Base-by-base conservation (phyloP, 352 stramenopile genomes). In the Phytopythium vexans region DNA sequence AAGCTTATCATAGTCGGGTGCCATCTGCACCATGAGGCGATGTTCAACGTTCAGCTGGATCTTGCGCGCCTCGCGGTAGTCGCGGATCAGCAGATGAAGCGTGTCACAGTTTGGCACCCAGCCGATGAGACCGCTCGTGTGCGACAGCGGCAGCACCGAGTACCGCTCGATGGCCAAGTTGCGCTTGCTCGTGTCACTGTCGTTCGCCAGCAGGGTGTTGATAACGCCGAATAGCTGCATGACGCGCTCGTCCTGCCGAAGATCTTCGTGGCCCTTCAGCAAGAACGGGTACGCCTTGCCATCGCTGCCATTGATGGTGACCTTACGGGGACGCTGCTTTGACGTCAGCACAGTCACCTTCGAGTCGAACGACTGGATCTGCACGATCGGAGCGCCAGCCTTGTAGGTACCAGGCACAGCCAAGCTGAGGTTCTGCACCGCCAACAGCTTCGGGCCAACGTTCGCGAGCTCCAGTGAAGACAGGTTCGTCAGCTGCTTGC, bases 211-310 rank as follows among this genome's bases (percentile, higher is more conserved):
- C 51, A 99, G 82, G 12, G 96, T 98, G 87, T 99, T 99, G 45
- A 99, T 98, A 31, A 99, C 86, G 10, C 97, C 98, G 67, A 99
- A 99, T 11, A 99, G 81, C 77, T 99, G 98, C 98, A 99, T 99
- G 11, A 99, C 97, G 54, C 97, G 87, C 75, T 99, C 98, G 69
- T 99, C 98, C 77, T 99, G 98, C 12, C 98, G 77, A 45, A 99
- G 74, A 86, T 99, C 98, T 74, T 99, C 98, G 69, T 99, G 97
- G 4, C 97, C 98, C 79, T 99, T 99, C 10, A 99, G 87, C 47
- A 99, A 65, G 74, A 99, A 99, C 32, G 97, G 85, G 74, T 99
- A 99, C 50, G 98, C 82, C 54, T 98, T 96, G 14, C 97, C 98
- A 68, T 99, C 96, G 65, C 92, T 98, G 35, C 98, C 98, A 40